Evolutionary conservation across 768 basidiomycete species (phyloP), one percentile per base, ranked within the genome.

Genomic region (Cystofilobasidium capitatum): DNA sequence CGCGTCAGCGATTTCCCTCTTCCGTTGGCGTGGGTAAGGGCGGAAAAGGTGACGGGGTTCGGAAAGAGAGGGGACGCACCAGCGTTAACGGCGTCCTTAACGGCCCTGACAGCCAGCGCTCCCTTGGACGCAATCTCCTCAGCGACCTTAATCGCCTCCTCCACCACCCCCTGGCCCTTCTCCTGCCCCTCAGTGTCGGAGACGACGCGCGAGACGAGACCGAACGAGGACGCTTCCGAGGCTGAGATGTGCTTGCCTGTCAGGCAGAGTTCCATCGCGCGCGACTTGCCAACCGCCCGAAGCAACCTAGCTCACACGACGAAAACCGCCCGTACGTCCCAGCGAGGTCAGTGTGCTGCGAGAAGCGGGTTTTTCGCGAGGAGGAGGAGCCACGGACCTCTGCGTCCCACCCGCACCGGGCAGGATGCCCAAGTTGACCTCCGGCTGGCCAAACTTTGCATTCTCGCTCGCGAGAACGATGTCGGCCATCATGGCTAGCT

Each of bases 401-500:
- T 69, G 68, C 22, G 68, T 69, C 10, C 68, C 68, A 24, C 68
- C 68, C 12, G 68, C 68, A n/a, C 68, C 68, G 26, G 68, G 68
- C 45, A 69, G 63, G 68, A 69, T 69, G 17, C 68, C 68, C n/a
- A 69, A 45, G 74, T 89, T 92, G 77, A 99, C 91, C 76, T 98
- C 94, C 22, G 94, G 94, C 75, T 96, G 94, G 22, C 91, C 91
- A 72, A 99, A 96, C 72, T 85, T 36, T 22, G 94, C 94, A 13
- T 83, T 89, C 2, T 90, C 88, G 7, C 91, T 88, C 22, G 87
- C 90, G 58, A 96, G 84, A 74, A 97, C 86, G 76, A 98, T 91
- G 79, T 98, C 94, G 77, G 90, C 77, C 85, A 91, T 91, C 71
- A 98, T 83, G 7, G 94, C 94, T 29, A 99, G 84, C 77, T 99